Conservation (phyloP, 78 protist species). For the Dictyostelium discoideum region DNA sequence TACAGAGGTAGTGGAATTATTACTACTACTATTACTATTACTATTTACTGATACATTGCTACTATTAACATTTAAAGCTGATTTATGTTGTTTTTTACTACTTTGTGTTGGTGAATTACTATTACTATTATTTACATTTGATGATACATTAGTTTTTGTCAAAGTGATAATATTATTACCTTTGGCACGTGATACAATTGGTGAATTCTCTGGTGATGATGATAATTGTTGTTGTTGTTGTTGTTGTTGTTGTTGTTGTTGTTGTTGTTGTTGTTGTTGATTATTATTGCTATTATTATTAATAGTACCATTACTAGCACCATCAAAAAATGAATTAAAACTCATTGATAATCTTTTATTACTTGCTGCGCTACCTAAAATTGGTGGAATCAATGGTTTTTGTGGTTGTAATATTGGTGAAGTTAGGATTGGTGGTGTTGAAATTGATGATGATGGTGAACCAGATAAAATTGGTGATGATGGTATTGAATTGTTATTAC, state of each 20-base stretch:
- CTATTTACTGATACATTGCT: neutral
- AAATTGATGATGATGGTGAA: conserved; percentile 5
- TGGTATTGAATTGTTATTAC: neutral
- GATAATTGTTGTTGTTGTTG: neutral
- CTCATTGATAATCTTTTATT: neutral
- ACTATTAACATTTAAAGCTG: neutral
- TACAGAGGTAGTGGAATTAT: neutral
- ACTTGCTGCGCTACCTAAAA: neutral
- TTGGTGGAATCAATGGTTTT: conserved; percentile 4
- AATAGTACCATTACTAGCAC: neutral
- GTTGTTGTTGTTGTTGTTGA: no score
- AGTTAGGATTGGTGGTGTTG: neutral
- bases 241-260: neutral
- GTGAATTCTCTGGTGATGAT: neutral
- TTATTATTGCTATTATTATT: no score
- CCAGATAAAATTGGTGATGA: neutral
- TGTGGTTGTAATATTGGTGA: conserved; percentile 4
- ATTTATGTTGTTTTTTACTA: conserved; percentile 21
- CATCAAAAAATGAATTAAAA: conserved; percentile 10
- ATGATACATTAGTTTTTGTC: conserved; percentile 6
- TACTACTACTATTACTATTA: neutral
- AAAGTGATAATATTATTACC: neutral
- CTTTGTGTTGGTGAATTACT: conserved; percentile 17
- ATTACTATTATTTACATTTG: conserved; percentile 2
- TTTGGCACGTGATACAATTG: neutral